Evolutionary conservation across 805 yeast genomes (phyloP), one percentile per base, ranked within the genome.

Genomic region (Kuraishia capsulata): DNA sequence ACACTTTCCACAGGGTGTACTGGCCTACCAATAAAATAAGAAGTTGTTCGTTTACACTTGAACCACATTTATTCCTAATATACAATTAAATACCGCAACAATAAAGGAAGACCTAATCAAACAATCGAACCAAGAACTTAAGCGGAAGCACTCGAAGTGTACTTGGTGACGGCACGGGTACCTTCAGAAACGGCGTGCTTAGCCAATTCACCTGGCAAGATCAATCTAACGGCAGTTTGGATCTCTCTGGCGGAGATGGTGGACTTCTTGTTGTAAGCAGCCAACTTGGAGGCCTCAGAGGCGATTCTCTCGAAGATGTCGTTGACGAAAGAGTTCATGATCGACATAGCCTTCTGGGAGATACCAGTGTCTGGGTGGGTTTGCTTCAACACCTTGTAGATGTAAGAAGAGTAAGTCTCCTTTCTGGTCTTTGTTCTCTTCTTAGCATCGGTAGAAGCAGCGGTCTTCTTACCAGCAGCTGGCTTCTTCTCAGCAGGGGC

Each of bases 101-200:
- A 31, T 20, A 16, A n/a, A 29, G 18, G 19, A 29, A 29, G 19
- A 16, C 32, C 16, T 29, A 29, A 29, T 18, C 20, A 16, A 17
- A 14, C 20, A n/a, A 16, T 20, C n/a, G n/a, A 33, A n/a, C 33
- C 13, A 30, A 20, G 16, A 34, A 38, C 38, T 54, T 54, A 61
- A 57, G 63, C 64, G 30, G 64, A 56, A 42, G 64, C 55, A 39
- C 64, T 73, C 60, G 95, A 81, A 57, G 95, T 82, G 78, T 86
- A 87, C 75, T 87, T 87, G 67, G 96, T 85, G 57, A 87, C 95
- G 65, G 96, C 95, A 79, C 95, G 85, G 54, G 96, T 87, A 77
- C 97, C 97, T 74, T 89, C 97, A 57, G 95, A 83, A 57, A 88
- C 95, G 60, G 97, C 96, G 72, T 89, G 97, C 78, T 88, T 88